These are phyloP conservation scores for Hamigera avellanea DNA, from an alignment of 495 filamentous ascomycete genomes.

Conservation along the genomic window DNA sequence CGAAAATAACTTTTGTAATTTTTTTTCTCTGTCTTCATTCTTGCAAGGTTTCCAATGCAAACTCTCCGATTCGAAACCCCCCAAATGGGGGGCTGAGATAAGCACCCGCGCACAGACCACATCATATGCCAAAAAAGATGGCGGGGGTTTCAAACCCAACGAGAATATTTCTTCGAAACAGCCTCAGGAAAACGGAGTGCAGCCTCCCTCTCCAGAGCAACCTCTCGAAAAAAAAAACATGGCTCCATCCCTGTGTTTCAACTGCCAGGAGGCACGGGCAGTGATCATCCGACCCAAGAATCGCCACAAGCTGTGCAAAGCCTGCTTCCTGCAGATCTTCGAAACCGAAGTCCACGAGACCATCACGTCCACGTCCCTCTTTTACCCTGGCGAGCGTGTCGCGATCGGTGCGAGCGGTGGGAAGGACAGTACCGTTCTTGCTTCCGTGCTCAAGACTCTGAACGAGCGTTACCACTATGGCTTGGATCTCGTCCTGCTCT, in stretches of 20 bases:
- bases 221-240: slow-evolving; percentile 21
- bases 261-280: slow-evolving; percentile 66
- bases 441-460: slow-evolving; percentile 85
- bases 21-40: too few species aligned
- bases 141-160: too few species aligned
- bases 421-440: slow-evolving; percentile 95
- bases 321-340: slow-evolving; percentile 77
- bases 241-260: slow-evolving; percentile 53
- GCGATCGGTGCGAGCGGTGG: slow-evolving; percentile 95
- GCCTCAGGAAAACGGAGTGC: too few species aligned
- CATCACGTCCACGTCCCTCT: slow-evolving; percentile 66
- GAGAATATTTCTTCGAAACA: too few species aligned
- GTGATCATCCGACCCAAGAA: slow-evolving; percentile 92
- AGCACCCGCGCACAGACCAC: too few species aligned
- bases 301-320: slow-evolving; percentile 78
- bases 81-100: too few species aligned
- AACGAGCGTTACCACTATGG: slow-evolving; percentile 85
- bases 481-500: slow-evolving; percentile 73
- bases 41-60: too few species aligned
- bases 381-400: slow-evolving; percentile 72
- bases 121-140: too few species aligned
- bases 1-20: too few species aligned
- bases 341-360: slow-evolving; percentile 92
- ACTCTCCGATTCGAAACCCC: too few species aligned
- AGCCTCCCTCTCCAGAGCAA: too few species aligned